Evolutionary conservation across 352 stramenopile species (phyloP).

Genomic region (Aphanomyces invadans): DNA sequence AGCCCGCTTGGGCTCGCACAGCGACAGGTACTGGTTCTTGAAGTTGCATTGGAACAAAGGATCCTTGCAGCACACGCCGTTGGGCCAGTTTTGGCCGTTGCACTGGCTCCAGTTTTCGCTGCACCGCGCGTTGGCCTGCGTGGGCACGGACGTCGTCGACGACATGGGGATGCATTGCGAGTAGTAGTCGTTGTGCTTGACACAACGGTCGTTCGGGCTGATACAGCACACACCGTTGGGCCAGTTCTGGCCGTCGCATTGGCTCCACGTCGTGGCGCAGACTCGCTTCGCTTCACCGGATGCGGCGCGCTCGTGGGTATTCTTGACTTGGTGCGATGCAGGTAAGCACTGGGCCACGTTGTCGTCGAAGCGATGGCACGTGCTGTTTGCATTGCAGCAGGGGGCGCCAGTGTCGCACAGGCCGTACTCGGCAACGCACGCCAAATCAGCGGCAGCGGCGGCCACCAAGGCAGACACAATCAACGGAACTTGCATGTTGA

Average conservation of each 20-base stretch:
- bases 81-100: constrained; percentile 22
- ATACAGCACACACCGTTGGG: neutral
- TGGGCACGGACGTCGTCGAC: neutral
- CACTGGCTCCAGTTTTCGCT: constrained; percentile 20
- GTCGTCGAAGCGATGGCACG: constrained; percentile 34
- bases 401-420: neutral
- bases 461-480: constrained; percentile 53
- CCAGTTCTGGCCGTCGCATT: constrained; percentile 18
- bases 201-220: neutral
- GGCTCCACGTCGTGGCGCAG: neutral
- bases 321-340: neutral
- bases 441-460: constrained; percentile 44
- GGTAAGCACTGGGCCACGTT: constrained; percentile 19
- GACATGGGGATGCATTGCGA: constrained; percentile 22
- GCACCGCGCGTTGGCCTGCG: neutral
- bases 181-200: constrained; percentile 12
- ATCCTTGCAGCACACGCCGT: constrained; percentile 18
- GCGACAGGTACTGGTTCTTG: constrained; percentile 19
- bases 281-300: neutral
- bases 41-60: neutral
- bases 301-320: neutral
- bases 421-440: neutral
- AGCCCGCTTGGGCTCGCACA: constrained; percentile 9
- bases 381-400: constrained; percentile 32
- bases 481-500: constrained; percentile 30